Percentiles rank a stretch among this genome's conserved stretches.
Evolutionary conservation across 2,329 filamentous ascomycete genomes (phyloP).

Genomic region (Huntiella savannae): DNA sequence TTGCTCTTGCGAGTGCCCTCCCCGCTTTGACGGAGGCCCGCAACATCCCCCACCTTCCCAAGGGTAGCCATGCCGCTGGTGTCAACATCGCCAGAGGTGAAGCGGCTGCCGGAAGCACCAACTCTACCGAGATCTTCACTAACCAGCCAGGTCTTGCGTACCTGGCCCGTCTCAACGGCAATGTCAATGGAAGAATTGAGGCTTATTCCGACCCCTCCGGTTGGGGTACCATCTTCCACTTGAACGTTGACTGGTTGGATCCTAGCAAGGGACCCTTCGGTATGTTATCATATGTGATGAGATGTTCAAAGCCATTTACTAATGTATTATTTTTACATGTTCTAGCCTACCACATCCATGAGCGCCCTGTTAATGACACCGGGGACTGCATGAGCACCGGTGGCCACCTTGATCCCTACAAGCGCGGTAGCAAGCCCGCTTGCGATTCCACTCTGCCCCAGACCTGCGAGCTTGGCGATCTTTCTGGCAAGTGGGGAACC

Average conservation of each 20-base stretch:
- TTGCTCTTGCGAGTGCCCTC: no score
- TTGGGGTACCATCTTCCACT: conserved; percentile 10
- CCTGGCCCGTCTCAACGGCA: conserved; percentile 8
- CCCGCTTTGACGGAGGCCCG: no score
- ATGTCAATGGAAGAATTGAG: conserved; percentile 4
- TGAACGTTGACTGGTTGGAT: conserved; percentile 7
- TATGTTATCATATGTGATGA: neutral
- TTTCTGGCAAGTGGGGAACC: conserved; percentile 38
- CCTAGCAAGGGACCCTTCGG: conserved; percentile 9
- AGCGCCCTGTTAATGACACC: conserved; percentile 27
- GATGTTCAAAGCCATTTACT: neutral
- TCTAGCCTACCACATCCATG: conserved; percentile 40
- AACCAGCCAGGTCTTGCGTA: conserved; percentile 7
- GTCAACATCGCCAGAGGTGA: no score
- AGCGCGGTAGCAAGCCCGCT: conserved; percentile 26
- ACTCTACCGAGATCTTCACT: conserved; percentile 3
- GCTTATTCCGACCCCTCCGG: conserved; percentile 11
- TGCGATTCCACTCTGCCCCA: conserved; percentile 29
- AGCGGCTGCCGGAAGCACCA: neutral
- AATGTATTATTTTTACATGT: no score
- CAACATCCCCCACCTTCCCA: no score
- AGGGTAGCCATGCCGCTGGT: no score
- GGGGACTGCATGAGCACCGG: conserved; percentile 37
- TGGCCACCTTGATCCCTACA: conserved; percentile 37
- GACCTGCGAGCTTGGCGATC: conserved; percentile 41